These are phyloP conservation scores for Auxenochlorella pyrenoidosa DNA, from an alignment of 139 green algal species.

Conservation along the genomic window DNA sequence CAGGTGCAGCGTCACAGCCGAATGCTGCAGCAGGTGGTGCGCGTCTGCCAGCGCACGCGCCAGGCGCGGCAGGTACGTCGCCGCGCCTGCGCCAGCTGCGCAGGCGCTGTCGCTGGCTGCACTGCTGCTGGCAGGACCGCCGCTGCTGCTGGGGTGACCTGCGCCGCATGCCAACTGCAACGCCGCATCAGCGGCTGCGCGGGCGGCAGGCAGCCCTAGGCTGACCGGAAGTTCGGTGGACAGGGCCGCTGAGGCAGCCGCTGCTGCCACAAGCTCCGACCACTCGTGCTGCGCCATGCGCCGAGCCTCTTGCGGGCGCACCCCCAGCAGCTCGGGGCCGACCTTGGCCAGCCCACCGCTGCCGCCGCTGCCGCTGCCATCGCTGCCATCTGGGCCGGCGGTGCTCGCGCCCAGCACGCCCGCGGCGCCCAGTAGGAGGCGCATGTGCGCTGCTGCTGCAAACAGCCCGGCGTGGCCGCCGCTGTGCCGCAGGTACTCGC, in stretches of 20 bases:
- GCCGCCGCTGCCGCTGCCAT: background rate
- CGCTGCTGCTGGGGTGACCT: background rate
- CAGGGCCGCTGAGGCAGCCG: background rate
- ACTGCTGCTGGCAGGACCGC: background rate
- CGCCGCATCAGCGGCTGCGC: background rate
- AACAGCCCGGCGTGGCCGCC: background rate
- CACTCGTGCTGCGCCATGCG: conserved; percentile 11
- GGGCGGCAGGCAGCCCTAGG: background rate
- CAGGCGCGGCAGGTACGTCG: background rate
- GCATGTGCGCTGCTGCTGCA: conserved; percentile 13
- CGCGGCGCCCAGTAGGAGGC: conserved; percentile 5
- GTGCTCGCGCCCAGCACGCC: background rate
- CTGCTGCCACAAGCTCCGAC: conserved; percentile 15
- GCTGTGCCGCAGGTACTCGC: conserved; percentile 25
- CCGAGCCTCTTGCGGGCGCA: background rate
- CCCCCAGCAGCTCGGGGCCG: background rate
- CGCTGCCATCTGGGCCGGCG: background rate
- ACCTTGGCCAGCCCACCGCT: too few relatives aligned
- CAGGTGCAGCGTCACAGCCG: background rate
- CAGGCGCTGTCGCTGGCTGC: background rate
- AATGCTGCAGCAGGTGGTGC: conserved; percentile 24
- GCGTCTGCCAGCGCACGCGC: conserved; percentile 1
- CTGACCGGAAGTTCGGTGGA: background rate
- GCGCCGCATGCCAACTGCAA: background rate
- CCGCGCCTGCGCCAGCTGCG: background rate